Percentiles rank a stretch among this genome's conserved stretches.
Conservation (phyloP, 169 alveolate genomes). For the Eimeria tenella region DNA sequence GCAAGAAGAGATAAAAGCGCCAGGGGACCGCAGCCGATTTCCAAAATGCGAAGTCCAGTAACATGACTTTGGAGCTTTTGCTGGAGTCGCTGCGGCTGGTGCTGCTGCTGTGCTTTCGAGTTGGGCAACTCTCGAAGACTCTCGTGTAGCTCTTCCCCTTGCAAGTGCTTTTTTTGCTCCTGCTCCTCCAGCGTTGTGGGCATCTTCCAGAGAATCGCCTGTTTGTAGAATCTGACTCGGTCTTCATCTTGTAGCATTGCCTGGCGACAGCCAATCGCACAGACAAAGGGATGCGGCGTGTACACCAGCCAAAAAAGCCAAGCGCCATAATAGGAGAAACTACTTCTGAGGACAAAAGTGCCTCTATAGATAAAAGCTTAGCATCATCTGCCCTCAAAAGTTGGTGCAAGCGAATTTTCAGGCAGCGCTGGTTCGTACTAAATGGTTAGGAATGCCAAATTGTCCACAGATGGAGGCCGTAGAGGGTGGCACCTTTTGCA, state of each 20-base stretch:
- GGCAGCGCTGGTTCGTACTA: background rate
- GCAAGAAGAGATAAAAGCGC: constrained; percentile 90
- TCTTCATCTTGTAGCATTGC: constrained; percentile 75
- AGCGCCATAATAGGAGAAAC: no score
- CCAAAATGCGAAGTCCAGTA: constrained; percentile 85
- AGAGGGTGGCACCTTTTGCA: constrained; percentile 44
- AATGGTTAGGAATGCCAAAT: constrained; percentile 37
- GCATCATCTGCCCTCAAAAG: no score
- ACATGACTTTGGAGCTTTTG: background rate
- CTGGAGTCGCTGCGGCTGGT: background rate
- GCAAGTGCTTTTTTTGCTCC: background rate
- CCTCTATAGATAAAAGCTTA: no score
- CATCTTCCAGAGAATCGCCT: constrained; percentile 62
- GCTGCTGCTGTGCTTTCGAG: background rate
- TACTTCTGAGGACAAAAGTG: no score
- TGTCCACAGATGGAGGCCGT: constrained; percentile 54
- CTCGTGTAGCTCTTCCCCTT: background rate
- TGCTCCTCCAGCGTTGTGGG: background rate
- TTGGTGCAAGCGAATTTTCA: no score
- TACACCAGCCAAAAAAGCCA: no score
- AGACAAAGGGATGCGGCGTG: background rate
- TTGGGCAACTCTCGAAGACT: background rate
- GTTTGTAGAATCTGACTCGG: constrained; percentile 59
- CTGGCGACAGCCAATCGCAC: constrained; percentile 13
- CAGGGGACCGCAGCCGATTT: constrained; percentile 91